Conservation (phyloP, 2,329 filamentous ascomycete genomes). For the Metarhizium brunneum region DNA sequence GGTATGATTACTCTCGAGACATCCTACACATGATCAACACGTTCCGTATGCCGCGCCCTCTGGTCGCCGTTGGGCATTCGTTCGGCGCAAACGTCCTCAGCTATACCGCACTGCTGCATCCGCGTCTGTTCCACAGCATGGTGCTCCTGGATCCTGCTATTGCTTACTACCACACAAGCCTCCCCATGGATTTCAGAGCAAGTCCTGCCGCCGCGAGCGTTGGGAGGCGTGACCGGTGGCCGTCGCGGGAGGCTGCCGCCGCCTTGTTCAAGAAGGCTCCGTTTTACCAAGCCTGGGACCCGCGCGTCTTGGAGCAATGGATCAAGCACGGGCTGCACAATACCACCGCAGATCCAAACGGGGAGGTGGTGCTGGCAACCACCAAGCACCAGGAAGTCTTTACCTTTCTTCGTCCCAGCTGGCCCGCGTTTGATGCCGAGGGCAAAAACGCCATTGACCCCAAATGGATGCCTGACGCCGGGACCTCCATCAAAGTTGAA, state of each 20-base stretch:
- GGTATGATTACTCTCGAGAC: conserved; percentile 80
- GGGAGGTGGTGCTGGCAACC: conserved; percentile 63
- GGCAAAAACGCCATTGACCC: conserved; percentile 30
- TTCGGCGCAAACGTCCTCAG: conserved; percentile 71
- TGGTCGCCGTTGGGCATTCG: conserved; percentile 81
- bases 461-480: conserved; percentile 35
- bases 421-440: conserved; percentile 29
- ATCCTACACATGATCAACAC: conserved; percentile 77
- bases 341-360: conserved; percentile 26
- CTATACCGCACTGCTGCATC: conserved; percentile 66
- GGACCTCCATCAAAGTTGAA: conserved; percentile 25
- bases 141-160: conserved; percentile 83
- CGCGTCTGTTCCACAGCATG: conserved; percentile 66
- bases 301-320: conserved; percentile 57
- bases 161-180: conserved; percentile 32
- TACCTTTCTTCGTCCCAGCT: conserved; percentile 60
- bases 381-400: conserved; percentile 76
- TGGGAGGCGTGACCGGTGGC: conserved; percentile 72
- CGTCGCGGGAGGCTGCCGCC: conserved; percentile 60
- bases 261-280: conserved; percentile 51
- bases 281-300: conserved; percentile 80
- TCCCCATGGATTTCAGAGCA: conserved; percentile 23
- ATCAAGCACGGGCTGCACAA: conserved; percentile 66
- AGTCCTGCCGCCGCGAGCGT: conserved; percentile 53
- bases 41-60: conserved; percentile 70